Base-by-base conservation (phyloP, 306 rosid species). In the Lagenaria siceraria region DNA sequence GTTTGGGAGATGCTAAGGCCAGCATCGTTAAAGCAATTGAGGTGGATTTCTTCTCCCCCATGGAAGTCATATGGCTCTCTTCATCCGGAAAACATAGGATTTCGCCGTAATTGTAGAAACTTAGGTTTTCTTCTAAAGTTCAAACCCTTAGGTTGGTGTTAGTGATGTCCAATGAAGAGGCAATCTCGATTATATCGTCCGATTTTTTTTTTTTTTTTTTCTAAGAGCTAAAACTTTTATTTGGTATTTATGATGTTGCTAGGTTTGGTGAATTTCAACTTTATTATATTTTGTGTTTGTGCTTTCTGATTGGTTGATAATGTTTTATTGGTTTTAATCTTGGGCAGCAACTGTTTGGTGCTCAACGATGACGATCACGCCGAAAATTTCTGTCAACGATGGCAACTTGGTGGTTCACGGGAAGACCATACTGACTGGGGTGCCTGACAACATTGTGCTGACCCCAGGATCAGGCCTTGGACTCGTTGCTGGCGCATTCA, bases 361-460 rank as follows among this genome's bases (percentile, higher is more conserved):
- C 72, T 89, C 73, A 68, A 90, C 81, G 75, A 96, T 96, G 99
- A 92, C 98, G 40, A 83, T 96, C 52, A 90, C 92, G 22, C 93
- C 93, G 8, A 83, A 78, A 62, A 92, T 92, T 77, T 83, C 83
- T 0, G 80, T 92, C 74, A 83, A 83, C 80, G 90, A 92, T 60
- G 96, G 92, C 56, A 92, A 88, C 81, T 81, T 96, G 74, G 92
- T 96, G 83, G 98, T 92, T 36, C 93, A 92, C 33, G 99, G 97
- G 24, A 92, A 90, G 88, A 90, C 91, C 83, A 85, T 92, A 74
- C 73, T 96, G 21, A 92, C 85, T 3, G 97, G 97, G 49, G 90
- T 96, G 15, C 93, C 97, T 0, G 93, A 90, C 79, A 96, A 90
- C 79, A 81, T 96, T 83, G 88, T 90, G 64, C 79, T 92, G 38